Percentiles rank a stretch among this genome's conserved stretches.
Evolutionary conservation across 176 grass and related monocot genomes (phyloP).

Genomic region (Alopecurus myosuroides): DNA sequence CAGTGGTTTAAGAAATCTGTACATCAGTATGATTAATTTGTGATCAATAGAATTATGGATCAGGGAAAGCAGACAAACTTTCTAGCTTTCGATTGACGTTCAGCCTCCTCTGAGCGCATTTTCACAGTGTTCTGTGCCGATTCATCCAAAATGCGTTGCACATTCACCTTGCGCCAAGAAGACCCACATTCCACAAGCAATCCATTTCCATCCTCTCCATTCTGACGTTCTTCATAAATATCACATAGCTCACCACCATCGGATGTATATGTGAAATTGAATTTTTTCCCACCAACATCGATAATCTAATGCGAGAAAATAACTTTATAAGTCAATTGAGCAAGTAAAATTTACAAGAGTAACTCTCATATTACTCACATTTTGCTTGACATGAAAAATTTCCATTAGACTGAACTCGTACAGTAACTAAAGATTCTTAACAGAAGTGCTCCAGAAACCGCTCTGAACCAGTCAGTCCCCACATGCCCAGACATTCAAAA

Average conservation of each 20-base stretch:
- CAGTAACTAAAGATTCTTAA: neutral
- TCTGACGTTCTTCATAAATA: conserved; percentile 84
- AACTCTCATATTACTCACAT: neutral
- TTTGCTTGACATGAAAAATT: neutral
- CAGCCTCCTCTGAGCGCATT: conserved; percentile 92
- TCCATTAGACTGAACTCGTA: conserved; percentile 1
- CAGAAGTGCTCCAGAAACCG: neutral
- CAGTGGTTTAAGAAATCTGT: neutral
- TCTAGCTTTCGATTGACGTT: conserved; percentile 81
- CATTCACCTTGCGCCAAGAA: conserved; percentile 92
- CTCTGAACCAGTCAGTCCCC: neutral
- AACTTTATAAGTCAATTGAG: neutral
- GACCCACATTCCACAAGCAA: conserved; percentile 83
- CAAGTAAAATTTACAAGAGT: neutral
- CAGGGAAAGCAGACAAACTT: conserved; percentile 71
- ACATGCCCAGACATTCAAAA: neutral
- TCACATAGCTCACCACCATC: conserved; percentile 85
- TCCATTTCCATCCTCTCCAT: conserved; percentile 79
- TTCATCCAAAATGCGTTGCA: conserved; percentile 93
- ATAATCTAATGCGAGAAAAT: conserved; percentile 64
- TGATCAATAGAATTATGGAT: conserved; percentile 27
- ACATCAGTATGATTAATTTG: conserved; percentile 13
- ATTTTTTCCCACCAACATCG: conserved; percentile 80
- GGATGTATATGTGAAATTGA: conserved; percentile 73
- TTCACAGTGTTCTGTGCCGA: conserved; percentile 93